Conservation (phyloP, 495 filamentous ascomycete genomes). For the Rhypophila decipiens region DNA sequence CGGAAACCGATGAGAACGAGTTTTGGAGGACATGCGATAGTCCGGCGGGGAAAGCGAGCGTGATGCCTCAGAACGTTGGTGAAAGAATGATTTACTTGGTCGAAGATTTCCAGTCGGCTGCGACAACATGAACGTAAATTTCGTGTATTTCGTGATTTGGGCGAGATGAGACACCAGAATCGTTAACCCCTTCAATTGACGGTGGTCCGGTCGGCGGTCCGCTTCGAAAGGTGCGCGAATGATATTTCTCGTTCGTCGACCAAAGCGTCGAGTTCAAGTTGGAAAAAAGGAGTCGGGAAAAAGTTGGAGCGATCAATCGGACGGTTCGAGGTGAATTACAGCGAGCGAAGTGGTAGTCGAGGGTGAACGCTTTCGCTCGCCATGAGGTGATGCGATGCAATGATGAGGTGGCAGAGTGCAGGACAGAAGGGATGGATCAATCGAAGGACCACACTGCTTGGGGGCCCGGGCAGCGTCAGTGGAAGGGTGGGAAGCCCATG, state of each 20-base stretch:
- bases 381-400: background rate
- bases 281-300: too few relatives aligned
- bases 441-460: too few relatives aligned
- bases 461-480: background rate
- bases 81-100: background rate
- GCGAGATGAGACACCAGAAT: background rate
- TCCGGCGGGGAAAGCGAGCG: constrained; percentile 8
- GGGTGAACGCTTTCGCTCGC: background rate
- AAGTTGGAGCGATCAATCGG: background rate
- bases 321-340: background rate
- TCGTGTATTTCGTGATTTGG: background rate
- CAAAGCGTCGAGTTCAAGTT: background rate
- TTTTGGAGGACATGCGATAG: constrained; percentile 14
- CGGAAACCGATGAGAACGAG: background rate
- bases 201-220: constrained; percentile 9
- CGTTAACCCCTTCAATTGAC: background rate
- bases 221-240: too few relatives aligned
- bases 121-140: constrained; percentile 4
- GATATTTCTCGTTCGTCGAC: too few relatives aligned
- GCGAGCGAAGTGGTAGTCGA: background rate
- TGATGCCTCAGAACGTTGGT: background rate
- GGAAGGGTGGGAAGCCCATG: too few relatives aligned
- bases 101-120: background rate
- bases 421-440: background rate
- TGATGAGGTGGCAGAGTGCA: background rate